Percentiles rank a stretch among this genome's conserved stretches.
These are phyloP conservation scores for Hypoxylon sp. DNA, from an alignment of 2,329 filamentous ascomycete species.

Conservation along the genomic window DNA sequence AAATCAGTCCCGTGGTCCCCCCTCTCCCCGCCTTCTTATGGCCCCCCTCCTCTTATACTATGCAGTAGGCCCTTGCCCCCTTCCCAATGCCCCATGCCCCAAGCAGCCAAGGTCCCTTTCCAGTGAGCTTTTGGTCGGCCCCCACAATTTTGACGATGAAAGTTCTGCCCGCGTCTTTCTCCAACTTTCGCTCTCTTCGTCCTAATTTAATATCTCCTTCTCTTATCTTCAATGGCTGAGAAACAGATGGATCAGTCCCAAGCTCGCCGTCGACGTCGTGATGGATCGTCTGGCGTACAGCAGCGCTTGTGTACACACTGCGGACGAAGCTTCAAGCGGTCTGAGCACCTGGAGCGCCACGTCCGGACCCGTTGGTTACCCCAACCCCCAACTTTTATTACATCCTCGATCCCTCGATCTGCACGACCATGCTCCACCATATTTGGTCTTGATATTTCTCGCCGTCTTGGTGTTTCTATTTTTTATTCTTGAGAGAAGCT, in stretches of 20 bases:
- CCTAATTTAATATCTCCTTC: constrained; percentile 30
- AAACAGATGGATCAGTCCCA: constrained; percentile 51
- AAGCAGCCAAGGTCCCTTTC: constrained; percentile 38
- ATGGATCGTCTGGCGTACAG: constrained; percentile 49
- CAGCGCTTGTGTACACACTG: constrained; percentile 58
- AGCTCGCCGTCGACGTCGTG: constrained; percentile 50
- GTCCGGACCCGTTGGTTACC: constrained; percentile 60
- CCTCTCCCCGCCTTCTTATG: constrained; percentile 3
- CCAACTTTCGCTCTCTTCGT: constrained; percentile 41
- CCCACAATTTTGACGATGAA: constrained; percentile 45
- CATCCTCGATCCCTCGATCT: constrained; percentile 33
- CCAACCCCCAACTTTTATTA: constrained; percentile 45
- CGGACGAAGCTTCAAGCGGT: constrained; percentile 60
- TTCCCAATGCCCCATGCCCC: constrained; percentile 17
- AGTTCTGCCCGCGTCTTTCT: constrained; percentile 40
- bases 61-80: neutral
- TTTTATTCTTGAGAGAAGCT: constrained; percentile 16
- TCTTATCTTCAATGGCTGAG: constrained; percentile 46
- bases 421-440: constrained; percentile 43
- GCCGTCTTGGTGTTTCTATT: neutral
- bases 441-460: neutral
- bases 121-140: constrained; percentile 42
- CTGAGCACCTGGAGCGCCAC: constrained; percentile 62
- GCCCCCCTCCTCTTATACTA: neutral
- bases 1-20: constrained; percentile 6